Evolutionary conservation across 371 early-diverging fungal species (phyloP).

Genomic region (Haplosporangium sp.): DNA sequence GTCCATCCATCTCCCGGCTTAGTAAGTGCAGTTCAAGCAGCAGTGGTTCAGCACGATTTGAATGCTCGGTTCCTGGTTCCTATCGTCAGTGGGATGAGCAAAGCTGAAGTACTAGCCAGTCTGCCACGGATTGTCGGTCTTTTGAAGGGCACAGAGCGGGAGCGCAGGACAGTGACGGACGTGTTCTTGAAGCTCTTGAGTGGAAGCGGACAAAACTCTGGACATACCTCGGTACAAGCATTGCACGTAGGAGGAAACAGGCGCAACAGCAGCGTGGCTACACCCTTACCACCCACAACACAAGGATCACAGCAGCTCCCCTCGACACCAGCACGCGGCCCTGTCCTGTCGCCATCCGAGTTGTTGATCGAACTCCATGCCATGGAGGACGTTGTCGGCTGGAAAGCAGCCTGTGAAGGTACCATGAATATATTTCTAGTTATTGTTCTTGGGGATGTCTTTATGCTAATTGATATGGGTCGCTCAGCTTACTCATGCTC

Average conservation of each 20-base stretch:
- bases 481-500: not conserved
- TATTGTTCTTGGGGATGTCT: no score
- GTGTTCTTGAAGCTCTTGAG: constrained; percentile 67
- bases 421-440: constrained; percentile 1
- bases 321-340: constrained; percentile 35
- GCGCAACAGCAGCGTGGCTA: constrained; percentile 11
- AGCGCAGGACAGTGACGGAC: constrained; percentile 67
- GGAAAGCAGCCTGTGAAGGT: constrained; percentile 67
- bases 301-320: constrained; percentile 13
- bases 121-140: constrained; percentile 73
- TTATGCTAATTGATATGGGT: no score
- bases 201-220: constrained; percentile 37
- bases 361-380: constrained; percentile 68
- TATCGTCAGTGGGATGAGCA: constrained; percentile 71
- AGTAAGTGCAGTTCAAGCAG: constrained; percentile 68
- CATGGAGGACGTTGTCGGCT: constrained; percentile 66
- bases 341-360: constrained; percentile 63
- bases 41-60: constrained; percentile 64
- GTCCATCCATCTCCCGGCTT: constrained; percentile 69
- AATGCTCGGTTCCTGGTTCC: constrained; percentile 79
- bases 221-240: constrained; percentile 20
- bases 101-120: constrained; percentile 66
- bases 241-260: constrained; percentile 8
- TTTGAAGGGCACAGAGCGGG: constrained; percentile 71
- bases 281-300: not conserved